These are phyloP conservation scores for Parasitella parasitica DNA, from an alignment of 371 early-diverging fungal species.

Conservation along the genomic window DNA sequence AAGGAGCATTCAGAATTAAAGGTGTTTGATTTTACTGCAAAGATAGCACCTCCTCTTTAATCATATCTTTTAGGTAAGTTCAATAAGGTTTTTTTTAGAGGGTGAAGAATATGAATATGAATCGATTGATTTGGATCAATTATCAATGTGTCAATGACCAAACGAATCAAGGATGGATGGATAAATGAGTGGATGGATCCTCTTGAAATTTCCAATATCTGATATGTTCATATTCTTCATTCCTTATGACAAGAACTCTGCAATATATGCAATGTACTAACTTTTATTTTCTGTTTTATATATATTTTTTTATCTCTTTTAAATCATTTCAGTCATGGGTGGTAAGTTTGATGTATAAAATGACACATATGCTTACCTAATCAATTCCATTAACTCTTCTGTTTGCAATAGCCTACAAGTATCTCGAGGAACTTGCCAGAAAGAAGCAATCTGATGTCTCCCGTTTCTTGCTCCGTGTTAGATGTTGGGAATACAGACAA, in stretches of 20 bases:
- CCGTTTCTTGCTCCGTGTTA: constrained; percentile 96
- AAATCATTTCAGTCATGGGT: constrained; percentile 18
- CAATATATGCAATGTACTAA: background rate
- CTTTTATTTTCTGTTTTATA: background rate
- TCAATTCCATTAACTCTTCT: background rate
- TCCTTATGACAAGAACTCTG: background rate
- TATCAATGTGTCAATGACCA: background rate
- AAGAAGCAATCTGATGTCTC: constrained; percentile 99
- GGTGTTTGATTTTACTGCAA: background rate
- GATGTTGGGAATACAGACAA: constrained; percentile 97
- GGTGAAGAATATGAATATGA: background rate
- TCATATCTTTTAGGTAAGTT: constrained; percentile 26
- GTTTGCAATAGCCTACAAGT: constrained; percentile 74
- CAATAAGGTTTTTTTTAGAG: background rate
- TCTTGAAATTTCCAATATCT: background rate
- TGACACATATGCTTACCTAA: background rate
- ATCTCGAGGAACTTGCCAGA: constrained; percentile 96
- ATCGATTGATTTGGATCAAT: background rate
- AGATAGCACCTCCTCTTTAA: constrained; percentile 22
- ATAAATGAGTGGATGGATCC: constrained; percentile 1
- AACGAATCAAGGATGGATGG: background rate
- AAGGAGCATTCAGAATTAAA: background rate
- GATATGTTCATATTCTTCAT: background rate
- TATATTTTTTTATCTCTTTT: background rate
- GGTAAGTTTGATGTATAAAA: constrained; percentile 11